These are phyloP conservation scores for Podaxis sp. DNA, from an alignment of 768 basidiomycete genomes.

Conservation along the genomic window DNA sequence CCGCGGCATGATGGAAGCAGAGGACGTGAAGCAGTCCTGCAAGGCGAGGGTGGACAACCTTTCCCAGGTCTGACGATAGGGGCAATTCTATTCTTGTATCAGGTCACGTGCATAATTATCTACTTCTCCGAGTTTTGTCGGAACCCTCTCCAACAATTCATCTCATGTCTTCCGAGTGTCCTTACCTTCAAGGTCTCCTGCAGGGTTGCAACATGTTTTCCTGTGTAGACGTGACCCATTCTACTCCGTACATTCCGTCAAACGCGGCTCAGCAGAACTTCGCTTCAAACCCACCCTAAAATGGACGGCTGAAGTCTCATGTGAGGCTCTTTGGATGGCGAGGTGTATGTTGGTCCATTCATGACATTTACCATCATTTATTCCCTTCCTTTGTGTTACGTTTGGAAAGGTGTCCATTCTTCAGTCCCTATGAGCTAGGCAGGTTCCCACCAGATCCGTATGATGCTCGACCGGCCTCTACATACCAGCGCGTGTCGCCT, in stretches of 20 bases:
- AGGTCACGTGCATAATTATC: neutral
- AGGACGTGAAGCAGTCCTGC: neutral
- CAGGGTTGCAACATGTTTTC: neutral
- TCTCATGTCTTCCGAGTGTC: neutral
- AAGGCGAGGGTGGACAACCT: constrained; percentile 2
- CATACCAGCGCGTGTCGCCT: neutral
- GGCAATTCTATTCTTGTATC: constrained; percentile 3
- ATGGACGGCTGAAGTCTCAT: neutral
- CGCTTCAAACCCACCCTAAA: constrained; percentile 4
- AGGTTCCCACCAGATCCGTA: neutral
- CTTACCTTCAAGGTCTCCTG: neutral
- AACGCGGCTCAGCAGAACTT: neutral
- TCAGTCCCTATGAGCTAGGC: neutral
- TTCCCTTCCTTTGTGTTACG: neutral
- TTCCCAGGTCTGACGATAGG: constrained; percentile 16
- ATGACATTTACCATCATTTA: neutral
- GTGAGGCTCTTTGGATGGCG: neutral
- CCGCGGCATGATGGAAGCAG: constrained; percentile 14
- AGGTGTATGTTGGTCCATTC: neutral
- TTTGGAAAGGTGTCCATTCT: neutral
- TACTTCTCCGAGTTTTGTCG: neutral
- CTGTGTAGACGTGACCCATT: neutral
- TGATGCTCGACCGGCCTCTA: neutral
- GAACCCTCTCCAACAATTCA: neutral
- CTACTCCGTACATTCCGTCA: neutral